These are phyloP conservation scores for Zasmidium angulare DNA, from an alignment of 2,329 filamentous ascomycete genomes.

Conservation along the genomic window DNA sequence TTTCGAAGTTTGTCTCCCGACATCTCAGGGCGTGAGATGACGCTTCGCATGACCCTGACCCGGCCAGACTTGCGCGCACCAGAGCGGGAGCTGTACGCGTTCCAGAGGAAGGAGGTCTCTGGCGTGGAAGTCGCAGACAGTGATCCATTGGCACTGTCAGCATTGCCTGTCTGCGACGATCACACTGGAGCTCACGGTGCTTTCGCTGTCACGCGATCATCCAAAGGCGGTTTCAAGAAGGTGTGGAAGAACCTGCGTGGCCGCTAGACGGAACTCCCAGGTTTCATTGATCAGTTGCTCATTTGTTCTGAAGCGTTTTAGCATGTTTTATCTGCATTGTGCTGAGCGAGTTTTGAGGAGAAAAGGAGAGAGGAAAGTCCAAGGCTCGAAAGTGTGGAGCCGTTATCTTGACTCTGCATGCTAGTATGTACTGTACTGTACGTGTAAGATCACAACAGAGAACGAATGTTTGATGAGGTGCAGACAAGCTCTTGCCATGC, in stretches of 20 bases:
- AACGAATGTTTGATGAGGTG: not conserved
- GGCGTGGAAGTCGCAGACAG: conserved; percentile 29
- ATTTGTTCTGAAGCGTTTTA: conserved; percentile 6
- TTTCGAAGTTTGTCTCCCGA: conserved; percentile 17
- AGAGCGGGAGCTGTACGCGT: conserved; percentile 69
- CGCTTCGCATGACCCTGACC: conserved; percentile 91
- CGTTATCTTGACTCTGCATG: too few relatives aligned
- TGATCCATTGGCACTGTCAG: conserved; percentile 57
- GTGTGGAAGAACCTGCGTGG: conserved; percentile 27
- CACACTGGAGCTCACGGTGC: conserved; percentile 42
- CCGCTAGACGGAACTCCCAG: not conserved
- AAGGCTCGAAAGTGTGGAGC: too few relatives aligned
- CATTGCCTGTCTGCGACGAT: conserved; percentile 45
- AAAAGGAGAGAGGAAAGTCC: too few relatives aligned
- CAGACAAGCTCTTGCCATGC: not conserved
- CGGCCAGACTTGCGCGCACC: conserved; percentile 78
- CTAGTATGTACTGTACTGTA: too few relatives aligned
- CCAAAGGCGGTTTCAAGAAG: conserved; percentile 24
- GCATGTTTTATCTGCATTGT: conserved; percentile 1
- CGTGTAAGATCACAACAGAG: not conserved
- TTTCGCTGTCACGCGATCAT: conserved; percentile 38
- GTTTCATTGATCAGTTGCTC: not conserved
- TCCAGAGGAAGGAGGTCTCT: conserved; percentile 25
- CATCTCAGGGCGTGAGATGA: conserved; percentile 71
- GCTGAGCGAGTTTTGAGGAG: not conserved